Evolutionary conservation across 2,329 filamentous ascomycete genomes (phyloP), one percentile per base, ranked within the genome.

Genomic region (Talaromyces sp.): DNA sequence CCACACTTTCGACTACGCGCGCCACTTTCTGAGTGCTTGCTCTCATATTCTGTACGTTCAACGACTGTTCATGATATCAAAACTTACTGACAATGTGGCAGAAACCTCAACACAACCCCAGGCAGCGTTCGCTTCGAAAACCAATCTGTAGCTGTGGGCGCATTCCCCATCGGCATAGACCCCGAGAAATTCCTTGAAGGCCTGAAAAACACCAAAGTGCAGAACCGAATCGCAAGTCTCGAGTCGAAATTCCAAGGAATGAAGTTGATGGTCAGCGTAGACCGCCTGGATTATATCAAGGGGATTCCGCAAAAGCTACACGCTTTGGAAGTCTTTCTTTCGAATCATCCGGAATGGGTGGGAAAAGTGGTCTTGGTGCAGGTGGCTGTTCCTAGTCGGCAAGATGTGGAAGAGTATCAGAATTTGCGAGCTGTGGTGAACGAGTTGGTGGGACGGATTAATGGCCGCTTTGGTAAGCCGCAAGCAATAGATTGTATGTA

Each of bases 1-100:
- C 83, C 95, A 99, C 80, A 99, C 95, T 31, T 98, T 97, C 81
- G 94, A 98, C 80, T 99, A 99, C 75, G 94, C 93, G n/a, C 87
- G 95, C 61, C 95, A 99, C 80, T 99, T 98, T 81, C 81, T 99
- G 70, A 97, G 93, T 81, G 94, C 91, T 75, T 98, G 95, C 81
- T 94, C 93, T n/a, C 90, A 94, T 69, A 95, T 98, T 70, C 84
- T 97, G 83, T 91, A 83, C 77, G 86, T 31, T 8, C 15, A 25
- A 13, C 27, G 5, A 5, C 11, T 29, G 13, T n/a, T 17, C 3
- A 5, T 10, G 34, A 36, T 45, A 17, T n/a, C n/a, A 11, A 3
- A 10, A 27, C 13, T n/a, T 38, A 67, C 72, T 67, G 70, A 54
- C 13, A 22, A 45, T 13, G 34, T 38, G 36, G 17, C 25, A 83